A percentile compares a stretch with the other conserved stretches of the same genome.
Evolutionary conservation across 768 basidiomycete species (phyloP).

Genomic region (Sarcodon aspratus): DNA sequence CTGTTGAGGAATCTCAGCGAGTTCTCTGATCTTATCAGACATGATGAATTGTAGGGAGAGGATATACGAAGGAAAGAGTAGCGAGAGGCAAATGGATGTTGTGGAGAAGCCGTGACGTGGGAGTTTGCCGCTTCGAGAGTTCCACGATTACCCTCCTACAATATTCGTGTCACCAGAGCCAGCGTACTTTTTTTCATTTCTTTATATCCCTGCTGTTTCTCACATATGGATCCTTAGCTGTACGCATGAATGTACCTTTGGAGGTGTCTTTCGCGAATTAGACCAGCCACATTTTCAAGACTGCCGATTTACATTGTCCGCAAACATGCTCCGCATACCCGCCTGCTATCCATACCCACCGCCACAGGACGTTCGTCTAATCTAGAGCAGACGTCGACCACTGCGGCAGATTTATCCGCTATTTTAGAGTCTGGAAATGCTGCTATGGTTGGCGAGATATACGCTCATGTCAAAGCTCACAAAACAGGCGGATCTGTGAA

Average conservation of each 20-base stretch:
- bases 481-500: too few species aligned
- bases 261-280: neutral
- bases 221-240: neutral
- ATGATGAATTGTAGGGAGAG: conserved; percentile 30
- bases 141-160: neutral
- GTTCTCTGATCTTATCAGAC: conserved; percentile 87
- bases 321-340: too few species aligned
- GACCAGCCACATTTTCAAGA: neutral
- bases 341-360: neutral
- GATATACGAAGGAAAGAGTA: conserved; percentile 3
- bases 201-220: neutral
- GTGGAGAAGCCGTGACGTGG: conserved; percentile 16
- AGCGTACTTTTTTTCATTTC: neutral
- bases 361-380: neutral
- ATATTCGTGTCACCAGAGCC: neutral
- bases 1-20: conserved; percentile 84
- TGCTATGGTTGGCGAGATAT: too few species aligned
- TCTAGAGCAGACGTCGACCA: too few species aligned
- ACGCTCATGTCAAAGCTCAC: too few species aligned
- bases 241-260: conserved; percentile 45
- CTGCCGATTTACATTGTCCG: too few species aligned
- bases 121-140: neutral
- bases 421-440: too few species aligned
- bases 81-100: conserved; percentile 2
- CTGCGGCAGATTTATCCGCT: too few species aligned